phyloP scores from a whole-genome alignment of 805 yeast genomes.

The Cephaloascus fragrans region DNA sequence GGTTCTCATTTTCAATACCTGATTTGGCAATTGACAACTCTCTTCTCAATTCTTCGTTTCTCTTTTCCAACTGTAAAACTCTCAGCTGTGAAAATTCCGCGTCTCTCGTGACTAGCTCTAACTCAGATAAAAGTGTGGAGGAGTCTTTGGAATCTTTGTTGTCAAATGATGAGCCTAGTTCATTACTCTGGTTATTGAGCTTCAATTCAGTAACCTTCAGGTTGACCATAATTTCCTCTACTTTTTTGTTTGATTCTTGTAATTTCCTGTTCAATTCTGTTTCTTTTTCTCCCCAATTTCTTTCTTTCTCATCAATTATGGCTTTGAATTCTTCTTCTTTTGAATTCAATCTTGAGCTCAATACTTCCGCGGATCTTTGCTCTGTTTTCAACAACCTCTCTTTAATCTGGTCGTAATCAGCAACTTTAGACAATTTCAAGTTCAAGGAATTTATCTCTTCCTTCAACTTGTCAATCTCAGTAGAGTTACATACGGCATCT shows the following conservation, averaged over 20 bases:
- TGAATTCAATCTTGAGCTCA: conserved; percentile 46
- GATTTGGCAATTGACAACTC: conserved; percentile 50
- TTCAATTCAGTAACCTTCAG: conserved; percentile 58
- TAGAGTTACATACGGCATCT: conserved; percentile 47
- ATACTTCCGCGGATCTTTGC: conserved; percentile 45
- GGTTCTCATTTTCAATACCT: conserved; percentile 27
- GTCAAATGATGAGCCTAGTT: conserved; percentile 25
- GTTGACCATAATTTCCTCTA: conserved; percentile 55
- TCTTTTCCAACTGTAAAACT: conserved; percentile 58
- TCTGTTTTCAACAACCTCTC: conserved; percentile 51
- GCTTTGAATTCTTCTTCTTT: conserved; percentile 69
- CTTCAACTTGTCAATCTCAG: conserved; percentile 42
- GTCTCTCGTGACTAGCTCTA: conserved; percentile 65
- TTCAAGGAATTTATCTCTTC: conserved; percentile 40
- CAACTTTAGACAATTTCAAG: conserved; percentile 50
- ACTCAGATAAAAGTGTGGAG: conserved; percentile 32
- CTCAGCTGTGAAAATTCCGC: conserved; percentile 62
- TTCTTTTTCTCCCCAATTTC: conserved; percentile 57
- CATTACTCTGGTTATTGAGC: conserved; percentile 35
- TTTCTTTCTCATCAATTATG: conserved; percentile 61
- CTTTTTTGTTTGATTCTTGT: conserved; percentile 39
- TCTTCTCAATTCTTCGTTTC: conserved; percentile 67
- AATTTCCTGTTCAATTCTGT: conserved; percentile 40
- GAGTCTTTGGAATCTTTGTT: conserved; percentile 12
- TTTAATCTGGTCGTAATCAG: conserved; percentile 75